phyloP scores from a whole-genome alignment of 805 yeast species.

The Lipomyces starkeyi region DNA sequence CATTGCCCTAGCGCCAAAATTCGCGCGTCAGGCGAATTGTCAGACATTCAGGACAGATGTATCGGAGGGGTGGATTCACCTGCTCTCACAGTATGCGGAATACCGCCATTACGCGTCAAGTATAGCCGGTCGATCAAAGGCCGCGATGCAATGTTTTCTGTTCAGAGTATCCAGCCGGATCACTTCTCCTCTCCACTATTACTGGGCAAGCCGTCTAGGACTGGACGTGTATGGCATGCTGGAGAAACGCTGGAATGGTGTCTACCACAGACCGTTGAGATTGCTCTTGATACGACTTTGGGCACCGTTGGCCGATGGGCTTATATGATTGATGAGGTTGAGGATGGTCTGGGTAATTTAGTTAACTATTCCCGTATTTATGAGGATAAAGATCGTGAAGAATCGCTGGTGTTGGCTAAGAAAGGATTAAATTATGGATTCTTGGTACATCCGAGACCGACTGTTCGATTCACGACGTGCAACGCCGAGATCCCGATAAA shows the following conservation, averaged over 20 bases:
- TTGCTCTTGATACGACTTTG: constrained; percentile 53
- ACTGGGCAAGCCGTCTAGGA: constrained; percentile 34
- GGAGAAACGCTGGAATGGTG: constrained; percentile 46
- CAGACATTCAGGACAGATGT: constrained; percentile 57
- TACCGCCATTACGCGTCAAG: constrained; percentile 72
- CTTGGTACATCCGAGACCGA: constrained; percentile 62
- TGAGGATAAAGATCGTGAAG: constrained; percentile 36
- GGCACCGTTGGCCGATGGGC: constrained; percentile 58
- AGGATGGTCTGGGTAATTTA: constrained; percentile 70
- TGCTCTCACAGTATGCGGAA: constrained; percentile 66
- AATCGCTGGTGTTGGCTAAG: constrained; percentile 45
- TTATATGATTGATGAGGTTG: constrained; percentile 62
- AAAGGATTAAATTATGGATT: constrained; percentile 54
- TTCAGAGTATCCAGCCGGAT: constrained; percentile 38
- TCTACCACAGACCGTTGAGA: constrained; percentile 48
- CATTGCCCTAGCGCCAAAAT: constrained; percentile 78
- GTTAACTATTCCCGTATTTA: constrained; percentile 45
- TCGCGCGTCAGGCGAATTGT: constrained; percentile 42
- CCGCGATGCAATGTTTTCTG: constrained; percentile 41
- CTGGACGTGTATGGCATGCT: constrained; percentile 34
- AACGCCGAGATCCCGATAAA: constrained; percentile 44
- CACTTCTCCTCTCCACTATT: constrained; percentile 39
- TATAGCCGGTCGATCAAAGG: constrained; percentile 49
- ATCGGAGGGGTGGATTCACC: constrained; percentile 62
- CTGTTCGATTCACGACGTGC: constrained; percentile 51